Evolutionary conservation across 805 yeast genomes (phyloP).

Genomic region (Kodamaea restingae): DNA sequence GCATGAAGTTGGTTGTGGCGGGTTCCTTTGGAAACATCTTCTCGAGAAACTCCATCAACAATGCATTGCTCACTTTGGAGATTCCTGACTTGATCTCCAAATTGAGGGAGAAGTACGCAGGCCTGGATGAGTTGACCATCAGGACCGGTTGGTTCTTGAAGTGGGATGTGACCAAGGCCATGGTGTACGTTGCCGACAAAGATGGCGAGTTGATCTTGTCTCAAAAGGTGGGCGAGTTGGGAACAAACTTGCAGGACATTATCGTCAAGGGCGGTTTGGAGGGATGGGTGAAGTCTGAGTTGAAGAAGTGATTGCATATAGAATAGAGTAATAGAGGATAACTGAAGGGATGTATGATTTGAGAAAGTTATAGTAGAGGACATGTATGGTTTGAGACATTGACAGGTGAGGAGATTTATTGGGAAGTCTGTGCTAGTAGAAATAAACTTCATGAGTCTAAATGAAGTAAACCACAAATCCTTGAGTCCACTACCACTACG

Average conservation of each 20-base stretch:
- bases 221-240: slow-evolving; percentile 93
- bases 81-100: slow-evolving; percentile 80
- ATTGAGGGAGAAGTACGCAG: slow-evolving; percentile 65
- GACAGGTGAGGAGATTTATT: no score
- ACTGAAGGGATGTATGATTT: no score
- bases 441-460: no score
- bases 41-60: slow-evolving; percentile 92
- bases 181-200: slow-evolving; percentile 72
- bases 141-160: slow-evolving; percentile 91
- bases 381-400: no score
- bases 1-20: slow-evolving; percentile 86
- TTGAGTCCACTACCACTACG: no score
- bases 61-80: slow-evolving; percentile 89
- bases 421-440: no score
- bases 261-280: slow-evolving; percentile 96
- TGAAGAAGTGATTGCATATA: slow-evolving; percentile 17
- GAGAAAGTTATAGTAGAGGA: no score
- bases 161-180: slow-evolving; percentile 89
- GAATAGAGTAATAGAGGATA: not conserved
- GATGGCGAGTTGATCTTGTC: slow-evolving; percentile 58
- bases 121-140: slow-evolving; percentile 69
- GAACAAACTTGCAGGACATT: slow-evolving; percentile 92
- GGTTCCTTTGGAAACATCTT: slow-evolving; percentile 98
- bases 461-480: no score
- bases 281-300: slow-evolving; percentile 90